Conservation (phyloP, 306 rosid species). For the Cajanus cajan region DNA sequence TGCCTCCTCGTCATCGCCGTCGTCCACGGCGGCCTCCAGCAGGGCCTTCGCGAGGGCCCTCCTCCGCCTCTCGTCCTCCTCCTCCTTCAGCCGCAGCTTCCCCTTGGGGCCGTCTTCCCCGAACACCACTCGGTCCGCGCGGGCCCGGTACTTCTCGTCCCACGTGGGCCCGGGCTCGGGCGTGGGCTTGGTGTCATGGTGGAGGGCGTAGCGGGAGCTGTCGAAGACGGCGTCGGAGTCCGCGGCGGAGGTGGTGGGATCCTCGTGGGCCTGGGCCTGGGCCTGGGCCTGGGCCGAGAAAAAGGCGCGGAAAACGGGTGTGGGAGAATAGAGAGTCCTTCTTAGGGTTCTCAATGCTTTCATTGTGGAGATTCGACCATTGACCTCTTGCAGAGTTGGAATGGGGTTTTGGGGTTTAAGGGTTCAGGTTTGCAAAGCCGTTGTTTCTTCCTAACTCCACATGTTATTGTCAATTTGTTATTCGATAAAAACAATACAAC, state of each 20-base stretch:
- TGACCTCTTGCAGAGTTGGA: too few species aligned
- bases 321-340: conserved; percentile 25
- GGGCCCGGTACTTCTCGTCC: conserved; percentile 59
- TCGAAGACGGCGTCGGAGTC: conserved; percentile 56
- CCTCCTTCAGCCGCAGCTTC: conserved; percentile 47
- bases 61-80: conserved; percentile 53
- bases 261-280: conserved; percentile 48
- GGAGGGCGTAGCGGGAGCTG: conserved; percentile 56
- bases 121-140: conserved; percentile 49
- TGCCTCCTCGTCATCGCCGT: conserved; percentile 37
- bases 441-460: too few species aligned
- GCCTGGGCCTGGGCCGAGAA: conserved; percentile 74
- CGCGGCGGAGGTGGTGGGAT: conserved; percentile 24
- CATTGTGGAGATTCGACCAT: conserved; percentile 38
- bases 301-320: conserved; percentile 19
- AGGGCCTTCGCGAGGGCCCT: conserved; percentile 71
- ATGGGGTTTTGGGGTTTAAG: not conserved
- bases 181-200: not conserved
- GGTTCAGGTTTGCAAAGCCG: not conserved
- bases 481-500: too few species aligned
- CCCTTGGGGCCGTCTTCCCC: conserved; percentile 42
- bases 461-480: too few species aligned
- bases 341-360: conserved; percentile 57
- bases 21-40: conserved; percentile 64
- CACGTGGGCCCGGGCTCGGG: conserved; percentile 42